Conservation (phyloP, 1,139 yeast genomes). For the Hansenula sp. region DNA sequence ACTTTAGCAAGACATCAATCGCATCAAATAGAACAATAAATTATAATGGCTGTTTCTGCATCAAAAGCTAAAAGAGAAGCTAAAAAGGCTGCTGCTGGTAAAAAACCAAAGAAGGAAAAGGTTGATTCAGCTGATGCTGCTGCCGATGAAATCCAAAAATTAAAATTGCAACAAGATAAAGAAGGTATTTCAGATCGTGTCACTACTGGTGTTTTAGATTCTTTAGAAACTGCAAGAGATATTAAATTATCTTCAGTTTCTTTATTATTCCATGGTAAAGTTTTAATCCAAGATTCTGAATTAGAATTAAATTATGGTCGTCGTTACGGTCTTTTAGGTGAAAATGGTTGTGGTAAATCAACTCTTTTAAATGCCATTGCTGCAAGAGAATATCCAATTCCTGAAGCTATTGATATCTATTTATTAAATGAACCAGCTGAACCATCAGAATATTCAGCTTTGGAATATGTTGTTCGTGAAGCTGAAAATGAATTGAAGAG, state of each 20-base stretch:
- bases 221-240: constrained; percentile 89
- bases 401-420: constrained; percentile 86
- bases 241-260: constrained; percentile 87
- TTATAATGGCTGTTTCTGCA: constrained; percentile 49
- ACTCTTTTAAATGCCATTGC: constrained; percentile 90
- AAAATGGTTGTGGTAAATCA: constrained; percentile 98
- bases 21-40: not conserved
- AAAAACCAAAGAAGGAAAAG: constrained; percentile 61
- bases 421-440: constrained; percentile 96
- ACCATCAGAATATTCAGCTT: constrained; percentile 85
- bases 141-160: constrained; percentile 74
- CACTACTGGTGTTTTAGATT: constrained; percentile 93
- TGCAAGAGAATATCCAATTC: constrained; percentile 94
- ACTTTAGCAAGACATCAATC: too few relatives aligned
- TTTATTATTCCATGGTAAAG: constrained; percentile 95
- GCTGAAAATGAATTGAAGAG: constrained; percentile 91
- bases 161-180: constrained; percentile 89
- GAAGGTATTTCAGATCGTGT: constrained; percentile 96
- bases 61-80: constrained; percentile 98
- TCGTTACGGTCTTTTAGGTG: constrained; percentile 95
- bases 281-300: constrained; percentile 84
- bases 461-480: constrained; percentile 95
- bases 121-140: constrained; percentile 48
- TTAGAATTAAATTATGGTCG: constrained; percentile 95
- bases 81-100: constrained; percentile 72